Base-by-base conservation (phyloP, 176 grass and related monocot genomes). In the Cenchrus purpureus region DNA sequence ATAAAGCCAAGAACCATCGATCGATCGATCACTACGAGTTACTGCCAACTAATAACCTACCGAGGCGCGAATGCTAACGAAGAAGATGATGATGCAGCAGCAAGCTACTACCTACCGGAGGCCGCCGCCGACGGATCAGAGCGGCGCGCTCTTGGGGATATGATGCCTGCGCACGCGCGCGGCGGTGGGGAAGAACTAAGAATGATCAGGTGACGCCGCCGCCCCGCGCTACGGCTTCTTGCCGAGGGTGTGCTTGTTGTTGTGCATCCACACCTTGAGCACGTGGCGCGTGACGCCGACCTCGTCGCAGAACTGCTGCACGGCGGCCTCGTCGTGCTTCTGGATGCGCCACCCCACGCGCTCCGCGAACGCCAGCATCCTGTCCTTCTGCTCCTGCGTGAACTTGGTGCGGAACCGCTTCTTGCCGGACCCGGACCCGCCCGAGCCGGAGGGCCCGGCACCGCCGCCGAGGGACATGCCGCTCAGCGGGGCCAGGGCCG, bases 231-330 rank as follows among this genome's bases (percentile, higher is more conserved):
- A 89, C 43, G 89, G 92, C 88, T 94, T 97, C 89, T 97, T 97
- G 83, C 95, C 89, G 66, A 94, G 89, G 84, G 89, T 91, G 81
- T 97, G 86, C 95, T 97, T 97, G 90, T 97, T 91, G 88, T 97
- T 97, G 88, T 97, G 95, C 95, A 97, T 97, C 95, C 95, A 97
- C 3, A 97, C 95, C 90, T 97, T 97, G 84, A 97, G 86, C 25
- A 97, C 95, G 83, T 97, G 95, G 66, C 92, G 92, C 68, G 88
- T 91, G 76, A 98, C 87, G 83, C 91, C 29, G 49, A 90, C 82
- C 89, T 98, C 95, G 68, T 91, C 73, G 80, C 95, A 98, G 89
- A 98, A 98, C 71, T 91, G 86, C 61, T 95, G 91, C 76, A 98
- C 79, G n/a, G 95, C 91, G 15, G 85, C 89, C 73, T 98, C 95